Evolutionary conservation across 2,329 filamentous ascomycete species (phyloP).

Genomic region (Apiospora malaysiana): DNA sequence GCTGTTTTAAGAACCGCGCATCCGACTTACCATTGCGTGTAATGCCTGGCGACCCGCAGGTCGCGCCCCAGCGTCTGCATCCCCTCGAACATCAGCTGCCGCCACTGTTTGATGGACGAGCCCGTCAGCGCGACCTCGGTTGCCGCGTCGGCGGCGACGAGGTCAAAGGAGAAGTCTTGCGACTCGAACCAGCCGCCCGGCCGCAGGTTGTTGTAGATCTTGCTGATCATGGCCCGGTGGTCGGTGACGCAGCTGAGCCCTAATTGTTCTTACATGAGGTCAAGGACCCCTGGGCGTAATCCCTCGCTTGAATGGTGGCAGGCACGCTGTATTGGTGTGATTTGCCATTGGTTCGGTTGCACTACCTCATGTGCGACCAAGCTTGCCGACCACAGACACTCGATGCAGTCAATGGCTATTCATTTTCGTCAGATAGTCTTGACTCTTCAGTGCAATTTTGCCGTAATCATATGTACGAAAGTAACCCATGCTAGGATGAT

Average conservation of each 20-base stretch:
- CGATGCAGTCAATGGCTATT: no score
- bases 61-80: neutral
- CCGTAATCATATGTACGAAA: no score
- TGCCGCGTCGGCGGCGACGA: neutral
- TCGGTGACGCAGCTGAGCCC: neutral
- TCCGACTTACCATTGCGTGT: neutral
- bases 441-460: no score
- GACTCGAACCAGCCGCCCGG: slow-evolving; percentile 16
- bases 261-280: neutral
- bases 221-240: neutral
- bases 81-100: neutral
- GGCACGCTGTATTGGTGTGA: no score
- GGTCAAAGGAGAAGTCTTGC: neutral
- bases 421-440: no score
- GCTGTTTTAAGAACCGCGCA: no score
- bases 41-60: neutral
- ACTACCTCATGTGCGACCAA: no score
- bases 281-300: no score
- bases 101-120: neutral
- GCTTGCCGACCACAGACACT: no score
- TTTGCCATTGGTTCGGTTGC: no score
- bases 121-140: neutral
- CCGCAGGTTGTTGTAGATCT: neutral
- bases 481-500: no score
- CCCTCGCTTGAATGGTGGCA: no score